Percentiles rank a stretch among this genome's conserved stretches.
Conservation (phyloP, 2,329 filamentous ascomycete genomes). For the Rhytidhysteron rufulum region DNA sequence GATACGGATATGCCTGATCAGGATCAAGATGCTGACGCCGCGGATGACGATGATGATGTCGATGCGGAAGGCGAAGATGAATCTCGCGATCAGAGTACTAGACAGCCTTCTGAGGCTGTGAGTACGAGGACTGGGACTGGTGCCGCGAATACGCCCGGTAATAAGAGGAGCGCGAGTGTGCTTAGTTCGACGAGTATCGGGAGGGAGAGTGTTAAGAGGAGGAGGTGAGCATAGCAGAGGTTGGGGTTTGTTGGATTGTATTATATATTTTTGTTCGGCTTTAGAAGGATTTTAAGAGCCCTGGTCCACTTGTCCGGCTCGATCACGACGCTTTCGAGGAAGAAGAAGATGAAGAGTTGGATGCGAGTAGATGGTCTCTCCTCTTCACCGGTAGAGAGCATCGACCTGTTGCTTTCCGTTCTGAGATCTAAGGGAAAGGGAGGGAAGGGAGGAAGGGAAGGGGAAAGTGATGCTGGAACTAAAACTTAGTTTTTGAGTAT, state of each 20-base stretch:
- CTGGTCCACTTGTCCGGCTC: too few species aligned
- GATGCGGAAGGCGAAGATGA: conserved; percentile 14
- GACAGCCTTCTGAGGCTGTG: conserved; percentile 1
- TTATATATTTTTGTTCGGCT: too few species aligned
- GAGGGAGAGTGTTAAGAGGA: conserved; percentile 28
- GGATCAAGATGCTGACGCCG: conserved; percentile 14
- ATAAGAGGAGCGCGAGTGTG: conserved; percentile 81
- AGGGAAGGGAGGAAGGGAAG: background rate
- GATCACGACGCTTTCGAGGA: too few species aligned
- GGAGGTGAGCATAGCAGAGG: too few species aligned
- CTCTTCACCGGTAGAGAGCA: too few species aligned
- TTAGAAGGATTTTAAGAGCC: too few species aligned
- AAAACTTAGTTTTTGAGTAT: too few species aligned
- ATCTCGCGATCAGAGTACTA: conserved; percentile 1
- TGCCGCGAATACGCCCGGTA: conserved; percentile 24
- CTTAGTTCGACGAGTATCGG: conserved; percentile 57
- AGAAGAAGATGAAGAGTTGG: too few species aligned
- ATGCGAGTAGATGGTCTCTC: too few species aligned
- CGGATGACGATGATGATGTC: conserved; percentile 28
- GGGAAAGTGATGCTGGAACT: background rate
- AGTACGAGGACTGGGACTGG: conserved; percentile 9
- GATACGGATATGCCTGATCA: conserved; percentile 13
- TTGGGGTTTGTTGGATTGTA: too few species aligned
- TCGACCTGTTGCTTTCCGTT: too few species aligned
- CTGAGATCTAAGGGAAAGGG: too few species aligned